Conservation (phyloP, 306 rosid species). For the Aeschynomene evenia region DNA sequence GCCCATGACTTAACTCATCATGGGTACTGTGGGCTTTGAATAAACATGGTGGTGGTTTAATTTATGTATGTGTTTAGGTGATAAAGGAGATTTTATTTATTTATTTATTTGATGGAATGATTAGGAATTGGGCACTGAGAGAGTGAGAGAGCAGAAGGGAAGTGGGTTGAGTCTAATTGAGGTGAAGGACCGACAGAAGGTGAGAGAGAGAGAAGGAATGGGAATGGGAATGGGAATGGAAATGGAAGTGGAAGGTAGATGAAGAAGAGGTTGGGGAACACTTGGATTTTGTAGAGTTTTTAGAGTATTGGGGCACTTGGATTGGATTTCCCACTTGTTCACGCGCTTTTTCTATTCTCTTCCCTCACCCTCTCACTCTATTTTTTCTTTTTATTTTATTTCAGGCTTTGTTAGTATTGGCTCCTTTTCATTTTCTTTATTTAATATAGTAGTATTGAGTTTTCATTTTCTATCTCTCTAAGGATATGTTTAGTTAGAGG, state of each 20-base stretch:
- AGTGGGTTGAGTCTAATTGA: too few species aligned
- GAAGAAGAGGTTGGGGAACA: not conserved
- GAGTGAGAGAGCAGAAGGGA: not conserved
- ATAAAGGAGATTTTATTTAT: not conserved
- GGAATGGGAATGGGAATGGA: not conserved
- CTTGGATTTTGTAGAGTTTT: constrained; percentile 16
- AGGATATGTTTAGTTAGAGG: too few species aligned
- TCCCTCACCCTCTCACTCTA: not conserved
- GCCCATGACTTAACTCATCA: constrained; percentile 63
- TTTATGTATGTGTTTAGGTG: not conserved
- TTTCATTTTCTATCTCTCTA: too few species aligned
- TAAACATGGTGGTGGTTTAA: too few species aligned
- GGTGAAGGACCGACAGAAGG: too few species aligned
- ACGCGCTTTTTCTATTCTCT: not conserved
- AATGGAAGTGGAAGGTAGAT: not conserved
- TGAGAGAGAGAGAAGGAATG: too few species aligned
- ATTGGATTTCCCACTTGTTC: not conserved
- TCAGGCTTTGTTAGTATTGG: not conserved
- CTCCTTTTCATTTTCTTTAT: too few species aligned
- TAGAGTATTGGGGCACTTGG: constrained; percentile 26
- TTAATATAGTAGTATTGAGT: too few species aligned
- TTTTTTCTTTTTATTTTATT: not conserved
- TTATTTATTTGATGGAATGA: not conserved
- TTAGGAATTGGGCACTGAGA: not conserved
- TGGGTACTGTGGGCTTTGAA: constrained; percentile 7